Conservation (phyloP, 345 rosid species). For the Jatropha curcas region DNA sequence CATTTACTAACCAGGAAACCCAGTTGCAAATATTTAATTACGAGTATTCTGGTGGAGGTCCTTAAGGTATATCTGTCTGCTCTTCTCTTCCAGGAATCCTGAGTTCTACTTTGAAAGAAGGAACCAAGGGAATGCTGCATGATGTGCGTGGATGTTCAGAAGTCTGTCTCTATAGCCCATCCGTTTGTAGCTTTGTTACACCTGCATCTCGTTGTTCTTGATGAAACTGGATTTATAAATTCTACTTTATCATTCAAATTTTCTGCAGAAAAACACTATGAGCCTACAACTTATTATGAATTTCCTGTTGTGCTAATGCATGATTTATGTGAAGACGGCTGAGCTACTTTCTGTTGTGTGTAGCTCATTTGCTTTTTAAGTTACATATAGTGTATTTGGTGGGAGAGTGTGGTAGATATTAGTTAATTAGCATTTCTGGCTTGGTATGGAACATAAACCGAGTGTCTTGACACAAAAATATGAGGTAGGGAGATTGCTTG, state of each 20-base stretch:
- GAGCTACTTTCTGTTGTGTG: not conserved
- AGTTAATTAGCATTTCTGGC: conserved; percentile 1
- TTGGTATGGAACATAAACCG: conserved; percentile 27
- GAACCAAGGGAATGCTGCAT: conserved; percentile 31
- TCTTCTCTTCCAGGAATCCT: not conserved
- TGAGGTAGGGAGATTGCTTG: conserved; percentile 35
- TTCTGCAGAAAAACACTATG: conserved; percentile 2
- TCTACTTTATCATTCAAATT: not conserved
- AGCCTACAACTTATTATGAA: not conserved
- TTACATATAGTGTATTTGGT: not conserved
- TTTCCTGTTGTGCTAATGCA: conserved; percentile 11
- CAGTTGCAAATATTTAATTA: not conserved
- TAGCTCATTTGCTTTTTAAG: not conserved
- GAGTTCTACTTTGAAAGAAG: not conserved
- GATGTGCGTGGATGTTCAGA: conserved; percentile 25
- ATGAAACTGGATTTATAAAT: conserved; percentile 18
- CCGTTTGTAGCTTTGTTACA: conserved; percentile 1
- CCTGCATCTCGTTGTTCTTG: conserved; percentile 2
- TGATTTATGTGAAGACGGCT: conserved; percentile 29
- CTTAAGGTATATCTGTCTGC: not conserved
- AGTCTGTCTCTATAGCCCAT: conserved; percentile 2
- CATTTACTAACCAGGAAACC: conserved; percentile 5
- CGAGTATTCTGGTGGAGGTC: not conserved
- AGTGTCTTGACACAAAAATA: conserved; percentile 27
- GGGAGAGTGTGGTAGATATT: not conserved